Base-by-base conservation (phyloP, 768 basidiomycete species). In the Dentipellis sp. region DNA sequence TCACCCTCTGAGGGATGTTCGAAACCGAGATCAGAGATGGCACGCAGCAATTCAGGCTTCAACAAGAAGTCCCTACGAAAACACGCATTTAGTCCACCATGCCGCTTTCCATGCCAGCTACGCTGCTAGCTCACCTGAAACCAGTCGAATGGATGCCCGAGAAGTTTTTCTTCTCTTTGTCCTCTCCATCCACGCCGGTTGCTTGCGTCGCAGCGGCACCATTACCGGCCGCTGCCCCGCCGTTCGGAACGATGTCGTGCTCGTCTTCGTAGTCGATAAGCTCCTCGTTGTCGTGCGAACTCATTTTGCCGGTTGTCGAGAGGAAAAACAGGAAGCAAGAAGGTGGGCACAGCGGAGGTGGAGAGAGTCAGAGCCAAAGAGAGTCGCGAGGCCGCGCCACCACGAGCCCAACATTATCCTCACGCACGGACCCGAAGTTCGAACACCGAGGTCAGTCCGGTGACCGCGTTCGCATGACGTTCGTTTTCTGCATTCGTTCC, bases 71-170 rank as follows among this genome's bases (percentile, higher is more conserved):
- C 97, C 71, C 94, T 97, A 59, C 60, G 17, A 50, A 29, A 29
- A 56, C n/a, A 45, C 47, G 38, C 50, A 16, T 54, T 45, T 35
- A 49, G 63, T 64, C 65, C 59, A 53, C 46, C 46, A 58, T 52
- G 29, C 29, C 6, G 29, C 29, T 29, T 29, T 3, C 29, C 29
- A 6, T 29, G 29, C 58, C 29, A 42, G 52, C 19, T 55, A 16
- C 9, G 42, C 4, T 12, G 47, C 21, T 22, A 29, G 68, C 82
- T 56, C 56, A 94, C 94, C 97, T 83, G 75, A 99, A 99, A 57
- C 97, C 97, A 60, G 97, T 99, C n/a, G 94, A 94, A 78, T 99
- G 97, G 66, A 99, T 97, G 34, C 97, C 97, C 58, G 97, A 95
- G 68, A 95, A 97, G 71, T 95, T 97, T 82, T 94, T 95, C 80